Percentiles rank a stretch among this genome's conserved stretches.
Conservation (phyloP, 768 basidiomycete genomes). For the Suillus placidus region DNA sequence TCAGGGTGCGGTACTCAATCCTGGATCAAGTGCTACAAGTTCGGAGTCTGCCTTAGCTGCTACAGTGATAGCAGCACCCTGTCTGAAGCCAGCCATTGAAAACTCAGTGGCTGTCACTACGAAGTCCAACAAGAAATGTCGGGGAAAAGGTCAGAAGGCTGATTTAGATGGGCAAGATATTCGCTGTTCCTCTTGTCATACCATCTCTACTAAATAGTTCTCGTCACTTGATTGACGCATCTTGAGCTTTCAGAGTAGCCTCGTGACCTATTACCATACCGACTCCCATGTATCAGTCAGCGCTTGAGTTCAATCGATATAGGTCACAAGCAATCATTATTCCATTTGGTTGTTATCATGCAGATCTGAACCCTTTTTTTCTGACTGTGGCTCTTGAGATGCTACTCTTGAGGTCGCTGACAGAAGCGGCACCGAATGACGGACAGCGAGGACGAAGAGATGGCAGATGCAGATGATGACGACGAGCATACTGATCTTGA, state of each 20-base stretch:
- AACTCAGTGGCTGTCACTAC: neutral
- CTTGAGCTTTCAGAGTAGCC: neutral
- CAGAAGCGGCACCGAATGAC: too few species aligned
- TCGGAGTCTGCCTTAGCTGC: neutral
- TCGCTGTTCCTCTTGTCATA: neutral
- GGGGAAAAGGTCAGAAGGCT: neutral
- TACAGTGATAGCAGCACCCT: neutral
- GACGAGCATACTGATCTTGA: too few species aligned
- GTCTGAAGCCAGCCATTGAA: neutral
- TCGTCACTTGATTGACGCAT: neutral
- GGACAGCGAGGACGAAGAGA: too few species aligned
- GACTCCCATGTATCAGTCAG: neutral
- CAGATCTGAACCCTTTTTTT: too few species aligned
- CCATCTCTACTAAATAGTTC: neutral
- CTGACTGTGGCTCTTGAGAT: too few species aligned
- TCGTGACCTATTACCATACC: neutral
- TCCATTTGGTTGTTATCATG: neutral
- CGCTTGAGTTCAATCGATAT: neutral
- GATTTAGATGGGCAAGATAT: neutral
- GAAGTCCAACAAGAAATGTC: neutral
- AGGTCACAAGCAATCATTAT: neutral
- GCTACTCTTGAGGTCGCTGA: too few species aligned
- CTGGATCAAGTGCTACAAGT: neutral
- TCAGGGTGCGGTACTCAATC: neutral
- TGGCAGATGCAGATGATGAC: too few species aligned